These are phyloP conservation scores for Aspergillus puulaauensis DNA, from an alignment of 2,329 filamentous ascomycete genomes.

Conservation along the genomic window DNA sequence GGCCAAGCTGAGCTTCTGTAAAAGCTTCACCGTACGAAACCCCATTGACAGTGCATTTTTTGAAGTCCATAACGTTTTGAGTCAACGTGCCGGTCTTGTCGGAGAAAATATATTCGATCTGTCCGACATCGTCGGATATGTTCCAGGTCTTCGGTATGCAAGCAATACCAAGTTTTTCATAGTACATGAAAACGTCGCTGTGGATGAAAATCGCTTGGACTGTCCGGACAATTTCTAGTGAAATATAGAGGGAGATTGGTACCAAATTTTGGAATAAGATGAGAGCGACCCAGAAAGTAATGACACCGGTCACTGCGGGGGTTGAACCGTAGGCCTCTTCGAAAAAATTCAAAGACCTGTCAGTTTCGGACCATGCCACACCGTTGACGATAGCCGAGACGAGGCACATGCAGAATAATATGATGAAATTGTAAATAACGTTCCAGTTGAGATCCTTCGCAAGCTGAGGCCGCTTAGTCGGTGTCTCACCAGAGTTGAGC, in stretches of 20 bases:
- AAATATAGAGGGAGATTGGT: conserved; percentile 96
- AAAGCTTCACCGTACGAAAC: conserved; percentile 95
- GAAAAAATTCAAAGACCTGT: conserved; percentile 77
- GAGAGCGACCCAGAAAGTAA: conserved; percentile 93
- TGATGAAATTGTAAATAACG: conserved; percentile 91
- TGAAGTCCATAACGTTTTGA: conserved; percentile 98
- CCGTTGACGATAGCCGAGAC: conserved; percentile 83
- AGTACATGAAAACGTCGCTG: conserved; percentile 95
- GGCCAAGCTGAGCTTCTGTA: conserved; percentile 92
- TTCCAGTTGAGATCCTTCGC: conserved; percentile 95
- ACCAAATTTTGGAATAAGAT: conserved; percentile 99
- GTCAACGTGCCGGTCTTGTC: conserved; percentile 90
- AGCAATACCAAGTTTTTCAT: conserved; percentile 87
- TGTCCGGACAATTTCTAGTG: conserved; percentile 90
- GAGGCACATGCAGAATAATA: conserved; percentile 87
- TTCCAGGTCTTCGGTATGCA: conserved; percentile 99
- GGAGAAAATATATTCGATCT: conserved; percentile 99
- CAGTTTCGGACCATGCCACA: conserved; percentile 70
- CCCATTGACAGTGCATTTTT: conserved; percentile 96
- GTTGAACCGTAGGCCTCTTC: conserved; percentile 79
- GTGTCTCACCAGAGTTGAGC: conserved; percentile 95
- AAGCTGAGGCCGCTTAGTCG: conserved; percentile 88
- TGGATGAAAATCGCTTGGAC: conserved; percentile 96
- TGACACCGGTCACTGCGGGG: conserved; percentile 79
- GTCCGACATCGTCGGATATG: conserved; percentile 94